Base-by-base conservation (phyloP, 805 yeast genomes). In the Metschnikowia lunata region DNA sequence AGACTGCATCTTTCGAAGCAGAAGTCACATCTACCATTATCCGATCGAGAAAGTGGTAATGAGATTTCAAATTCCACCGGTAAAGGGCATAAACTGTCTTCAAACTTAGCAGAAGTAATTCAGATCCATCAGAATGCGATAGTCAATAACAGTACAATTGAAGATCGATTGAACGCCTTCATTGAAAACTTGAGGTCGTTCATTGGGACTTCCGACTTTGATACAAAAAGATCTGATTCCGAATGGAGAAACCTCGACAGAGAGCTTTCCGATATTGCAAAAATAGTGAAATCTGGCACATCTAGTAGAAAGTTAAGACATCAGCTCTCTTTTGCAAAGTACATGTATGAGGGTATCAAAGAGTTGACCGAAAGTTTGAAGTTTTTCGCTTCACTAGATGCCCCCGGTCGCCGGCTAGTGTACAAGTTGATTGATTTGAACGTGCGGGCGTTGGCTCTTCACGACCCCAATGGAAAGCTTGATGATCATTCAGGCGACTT, bases 401-500 rank as follows among this genome's bases (percentile, higher is more conserved):
- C 26, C 18, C 44, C 44, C 3, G 44, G 44, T 7, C 29, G 13
- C 36, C 12, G 13, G 8, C 28, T 40, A n/a, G 39, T 40, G n/a
- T 30, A 27, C 31, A 40, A 40, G 26, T 15, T 35, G 30, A 40
- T 34, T 29, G 43, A 40, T 30, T 35, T 40, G 12, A 35, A 40
- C 15, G 39, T 40, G n/a, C 12, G 39, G 23, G 39, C 36, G 2
- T 26, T 35, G 29, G 26, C 35, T 1, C 23, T 40, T 12, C 11
- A 30, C 26, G 36, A 30, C 23, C 28, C 39, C 8, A 26, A 40
- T 13, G 39, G 44, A 6, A 15, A 9, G 14, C 26, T 28, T 12
- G 39, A 30, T n/a, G 6, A 23, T 23, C 12, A 12, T 8, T 6
- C 8, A 11, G 13, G 15, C 26, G 27, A 15, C 6, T 30, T 30